A percentile compares a stretch with the other conserved stretches of the same genome.
Conservation (phyloP, 345 rosid species). For the Gossypium rotundifolium region DNA sequence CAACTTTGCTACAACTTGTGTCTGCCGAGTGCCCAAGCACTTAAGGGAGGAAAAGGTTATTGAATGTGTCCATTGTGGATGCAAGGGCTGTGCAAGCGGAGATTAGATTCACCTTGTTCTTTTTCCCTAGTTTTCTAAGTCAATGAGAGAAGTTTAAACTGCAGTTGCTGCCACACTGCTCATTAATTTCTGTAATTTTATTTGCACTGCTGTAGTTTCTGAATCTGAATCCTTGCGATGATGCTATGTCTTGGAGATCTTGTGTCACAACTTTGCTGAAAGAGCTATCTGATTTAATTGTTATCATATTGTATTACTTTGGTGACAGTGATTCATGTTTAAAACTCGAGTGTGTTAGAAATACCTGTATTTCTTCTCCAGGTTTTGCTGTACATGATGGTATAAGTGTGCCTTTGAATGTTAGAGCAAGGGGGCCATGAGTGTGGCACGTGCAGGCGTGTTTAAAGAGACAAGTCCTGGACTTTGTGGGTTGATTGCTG, state of each 20-base stretch:
- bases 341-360: neutral
- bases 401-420: too few species aligned
- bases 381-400: too few species aligned
- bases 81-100: slow-evolving; percentile 62
- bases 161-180: neutral
- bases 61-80: slow-evolving; percentile 67
- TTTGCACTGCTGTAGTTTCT: neutral
- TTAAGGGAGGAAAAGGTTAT: slow-evolving; percentile 66
- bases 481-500: too few species aligned
- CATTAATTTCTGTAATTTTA: neutral
- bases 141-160: neutral
- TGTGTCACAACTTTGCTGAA: neutral
- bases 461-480: too few species aligned
- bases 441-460: too few species aligned
- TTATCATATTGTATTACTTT: neutral
- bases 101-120: slow-evolving; percentile 24
- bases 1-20: slow-evolving; percentile 63
- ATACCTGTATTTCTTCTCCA: too few species aligned
- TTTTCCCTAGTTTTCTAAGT: neutral
- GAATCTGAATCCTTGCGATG: neutral
- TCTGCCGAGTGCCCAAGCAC: slow-evolving; percentile 57
- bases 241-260: neutral
- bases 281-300: neutral
- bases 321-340: neutral
- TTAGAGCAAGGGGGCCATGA: too few species aligned